Percentiles rank a stretch among this genome's conserved stretches.
These are phyloP conservation scores for Cladorrhinum samala DNA, from an alignment of 495 filamentous ascomycete species.

Conservation along the genomic window DNA sequence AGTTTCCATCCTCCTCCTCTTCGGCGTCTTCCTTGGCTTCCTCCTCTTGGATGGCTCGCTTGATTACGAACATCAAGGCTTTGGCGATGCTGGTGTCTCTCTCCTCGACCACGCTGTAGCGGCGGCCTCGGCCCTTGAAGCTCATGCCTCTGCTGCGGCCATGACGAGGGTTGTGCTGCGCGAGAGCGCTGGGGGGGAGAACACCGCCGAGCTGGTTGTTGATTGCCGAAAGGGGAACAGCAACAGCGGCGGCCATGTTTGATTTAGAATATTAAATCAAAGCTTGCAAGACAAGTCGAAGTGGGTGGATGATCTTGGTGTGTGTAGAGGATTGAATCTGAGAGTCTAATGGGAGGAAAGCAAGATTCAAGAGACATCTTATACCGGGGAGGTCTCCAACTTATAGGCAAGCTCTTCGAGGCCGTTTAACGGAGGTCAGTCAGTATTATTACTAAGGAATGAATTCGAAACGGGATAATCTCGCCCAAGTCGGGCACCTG, in stretches of 20 bases:
- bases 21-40: slow-evolving; percentile 32
- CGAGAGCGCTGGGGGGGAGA: slow-evolving; percentile 37
- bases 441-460: too few relatives aligned
- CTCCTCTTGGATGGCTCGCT: slow-evolving; percentile 31
- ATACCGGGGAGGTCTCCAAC: too few relatives aligned
- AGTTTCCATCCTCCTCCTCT: slow-evolving; percentile 12
- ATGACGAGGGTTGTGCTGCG: slow-evolving; percentile 37
- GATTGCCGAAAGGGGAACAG: slow-evolving; percentile 28
- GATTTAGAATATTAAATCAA: too few relatives aligned
- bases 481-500: background rate
- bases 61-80: slow-evolving; percentile 38
- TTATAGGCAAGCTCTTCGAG: too few relatives aligned
- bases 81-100: slow-evolving; percentile 35
- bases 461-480: too few relatives aligned
- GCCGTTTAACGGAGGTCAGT: too few relatives aligned
- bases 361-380: too few relatives aligned
- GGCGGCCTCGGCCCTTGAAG: slow-evolving; percentile 28
- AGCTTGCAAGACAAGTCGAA: too few relatives aligned
- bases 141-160: slow-evolving; percentile 39
- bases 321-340: too few relatives aligned
- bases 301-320: background rate
- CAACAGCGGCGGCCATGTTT: slow-evolving; percentile 32
- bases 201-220: slow-evolving; percentile 33
- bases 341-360: too few relatives aligned
- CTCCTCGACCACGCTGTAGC: slow-evolving; percentile 39